phyloP scores from a whole-genome alignment of 2,329 filamentous ascomycete species.

The Tympanopsis confertula region DNA sequence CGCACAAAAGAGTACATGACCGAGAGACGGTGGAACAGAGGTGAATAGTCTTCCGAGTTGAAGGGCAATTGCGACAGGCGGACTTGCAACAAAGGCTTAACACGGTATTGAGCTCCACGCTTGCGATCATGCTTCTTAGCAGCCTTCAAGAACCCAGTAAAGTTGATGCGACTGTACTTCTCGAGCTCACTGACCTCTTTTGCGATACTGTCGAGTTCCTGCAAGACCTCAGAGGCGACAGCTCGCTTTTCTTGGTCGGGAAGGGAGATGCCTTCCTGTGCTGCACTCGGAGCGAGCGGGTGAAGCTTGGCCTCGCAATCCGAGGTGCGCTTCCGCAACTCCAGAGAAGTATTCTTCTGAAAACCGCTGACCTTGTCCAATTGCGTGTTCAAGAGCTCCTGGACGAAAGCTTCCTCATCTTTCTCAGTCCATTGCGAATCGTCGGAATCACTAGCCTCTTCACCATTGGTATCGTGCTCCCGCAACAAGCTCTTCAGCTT shows the following conservation, averaged over 20 bases:
- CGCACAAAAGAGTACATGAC: constrained; percentile 60
- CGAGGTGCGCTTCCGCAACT: constrained; percentile 49
- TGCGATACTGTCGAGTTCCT: constrained; percentile 51
- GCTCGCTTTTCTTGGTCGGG: background rate
- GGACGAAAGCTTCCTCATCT: constrained; percentile 54
- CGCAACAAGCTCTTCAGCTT: constrained; percentile 56
- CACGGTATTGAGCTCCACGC: constrained; percentile 21
- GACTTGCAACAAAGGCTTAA: constrained; percentile 56
- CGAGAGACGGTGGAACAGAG: constrained; percentile 52
- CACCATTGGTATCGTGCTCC: constrained; percentile 32
- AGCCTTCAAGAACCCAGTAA: constrained; percentile 61
- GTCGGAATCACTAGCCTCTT: constrained; percentile 15
- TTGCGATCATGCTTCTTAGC: constrained; percentile 63
- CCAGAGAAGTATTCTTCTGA: constrained; percentile 45
- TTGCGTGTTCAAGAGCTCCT: constrained; percentile 57
- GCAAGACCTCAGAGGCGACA: background rate
- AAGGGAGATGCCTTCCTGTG: constrained; percentile 9
- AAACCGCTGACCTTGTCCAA: constrained; percentile 59
- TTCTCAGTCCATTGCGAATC: constrained; percentile 49
- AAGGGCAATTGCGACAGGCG: constrained; percentile 51
- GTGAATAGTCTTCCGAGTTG: constrained; percentile 59
- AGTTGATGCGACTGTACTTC: constrained; percentile 60
- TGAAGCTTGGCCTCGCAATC: constrained; percentile 30
- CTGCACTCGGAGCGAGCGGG: constrained; percentile 27
- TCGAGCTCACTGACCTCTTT: constrained; percentile 57